Conservation (phyloP, 164 flowering plant species). For the Piper longum region DNA sequence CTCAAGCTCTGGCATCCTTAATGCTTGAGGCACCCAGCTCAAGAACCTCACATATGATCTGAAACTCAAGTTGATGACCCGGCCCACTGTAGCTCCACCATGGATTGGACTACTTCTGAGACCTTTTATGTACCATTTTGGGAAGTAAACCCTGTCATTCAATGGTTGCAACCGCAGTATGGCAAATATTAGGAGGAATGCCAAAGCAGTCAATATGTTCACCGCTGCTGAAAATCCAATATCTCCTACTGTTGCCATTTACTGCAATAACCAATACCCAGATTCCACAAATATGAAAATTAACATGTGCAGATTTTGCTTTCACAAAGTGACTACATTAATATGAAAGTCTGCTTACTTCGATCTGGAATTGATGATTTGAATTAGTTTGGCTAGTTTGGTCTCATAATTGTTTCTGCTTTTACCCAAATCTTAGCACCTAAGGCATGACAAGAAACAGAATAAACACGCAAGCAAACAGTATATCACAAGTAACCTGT, state of each 20-base stretch:
- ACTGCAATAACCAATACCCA: not conserved
- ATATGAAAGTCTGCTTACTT: too few relatives aligned
- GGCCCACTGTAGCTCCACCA: constrained; percentile 36
- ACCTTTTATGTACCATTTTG: constrained; percentile 78
- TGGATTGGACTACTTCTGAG: constrained; percentile 43
- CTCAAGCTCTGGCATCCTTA: constrained; percentile 78
- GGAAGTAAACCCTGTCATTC: constrained; percentile 78
- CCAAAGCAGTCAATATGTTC: constrained; percentile 54
- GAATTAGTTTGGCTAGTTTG: too few relatives aligned
- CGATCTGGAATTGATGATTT: too few relatives aligned
- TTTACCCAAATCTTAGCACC: too few relatives aligned
- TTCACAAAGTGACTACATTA: too few relatives aligned
- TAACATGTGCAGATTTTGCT: too few relatives aligned
- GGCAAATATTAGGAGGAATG: constrained; percentile 62
- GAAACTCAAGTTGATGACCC: constrained; percentile 58
- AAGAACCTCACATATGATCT: constrained; percentile 50
- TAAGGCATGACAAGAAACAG: too few relatives aligned
- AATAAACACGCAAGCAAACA: too few relatives aligned
- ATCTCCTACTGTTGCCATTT: constrained; percentile 52
- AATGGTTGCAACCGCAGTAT: constrained; percentile 61
- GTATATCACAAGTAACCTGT: too few relatives aligned
- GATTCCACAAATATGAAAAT: too few relatives aligned
- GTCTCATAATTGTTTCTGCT: too few relatives aligned
- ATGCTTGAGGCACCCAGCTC: constrained; percentile 70
- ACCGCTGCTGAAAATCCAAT: constrained; percentile 57